Base-by-base conservation (phyloP, 257 asterid genomes). In the Nicotiana paniculata region DNA sequence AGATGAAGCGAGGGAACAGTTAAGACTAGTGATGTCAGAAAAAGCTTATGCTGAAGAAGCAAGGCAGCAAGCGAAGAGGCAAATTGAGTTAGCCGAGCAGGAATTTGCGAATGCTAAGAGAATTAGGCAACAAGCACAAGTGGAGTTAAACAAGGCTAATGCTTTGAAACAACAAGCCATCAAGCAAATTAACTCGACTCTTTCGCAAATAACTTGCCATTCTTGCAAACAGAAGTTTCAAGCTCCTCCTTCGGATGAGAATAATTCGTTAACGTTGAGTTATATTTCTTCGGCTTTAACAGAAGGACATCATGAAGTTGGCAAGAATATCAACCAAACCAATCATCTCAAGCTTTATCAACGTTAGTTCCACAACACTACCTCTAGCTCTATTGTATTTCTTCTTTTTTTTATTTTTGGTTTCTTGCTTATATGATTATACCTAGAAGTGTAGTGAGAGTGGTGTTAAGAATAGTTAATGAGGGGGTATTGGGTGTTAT, bases 71-170 rank as follows among this genome's bases (percentile, higher is more conserved):
- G 94, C 98, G 7, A 88, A 85, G 86, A 83, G 93, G 39, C 98
- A 92, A 85, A 86, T 92, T 3, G 98, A 91, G 84, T 13, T 85
- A 66, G 99, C 97, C 5, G 99, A 95, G 90, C 85, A 80, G 74
- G 98, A 95, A 65, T 91, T 93, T 32, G 86, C 88, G 0, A 91
- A 91, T 26, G 97, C 99, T 2, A 95, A 93, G 82, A 88, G 93
- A 18, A 91, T 95, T 15, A 82, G 98, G 75, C 95, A 90, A 84
- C 97, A 92, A 78, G 97, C 99, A 5, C 89, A 79, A 82, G 90
- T 82, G 48, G 97, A 95, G 81, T 72, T 93, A 63, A 90, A 88
- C 17, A 90, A 86, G 78, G 98, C 99, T 16, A 87, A 85, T 48
- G 85, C 91, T 6, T 80, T 90, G 53, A 92, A 87, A 62, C 90